A percentile compares a stretch with the other conserved stretches of the same genome.
Evolutionary conservation across 148 eudicot species (phyloP).

Genomic region (Agrostemma githago): DNA sequence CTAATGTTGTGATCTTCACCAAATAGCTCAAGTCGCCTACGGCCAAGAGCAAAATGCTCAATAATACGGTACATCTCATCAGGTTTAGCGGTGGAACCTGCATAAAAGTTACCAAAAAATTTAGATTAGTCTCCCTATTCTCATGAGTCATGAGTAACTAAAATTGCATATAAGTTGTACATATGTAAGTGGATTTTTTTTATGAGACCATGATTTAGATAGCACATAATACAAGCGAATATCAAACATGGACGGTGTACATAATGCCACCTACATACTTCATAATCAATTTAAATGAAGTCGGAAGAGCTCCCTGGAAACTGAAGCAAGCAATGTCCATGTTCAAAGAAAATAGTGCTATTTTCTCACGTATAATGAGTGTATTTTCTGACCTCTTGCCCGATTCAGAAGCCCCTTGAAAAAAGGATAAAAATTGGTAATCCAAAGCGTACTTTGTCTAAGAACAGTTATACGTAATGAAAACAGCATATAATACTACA

Average conservation of each 20-base stretch:
- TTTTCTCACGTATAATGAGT: no score
- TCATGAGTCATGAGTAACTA: neutral
- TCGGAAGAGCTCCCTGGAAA: neutral
- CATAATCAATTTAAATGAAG: neutral
- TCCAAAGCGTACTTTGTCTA: neutral
- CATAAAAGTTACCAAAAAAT: slow-evolving; percentile 18
- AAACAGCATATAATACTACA: neutral
- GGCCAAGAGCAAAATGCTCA: slow-evolving; percentile 97
- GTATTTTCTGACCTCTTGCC: neutral
- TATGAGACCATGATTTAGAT: neutral
- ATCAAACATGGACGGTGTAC: neutral
- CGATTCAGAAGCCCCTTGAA: neutral
- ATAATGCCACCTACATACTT: slow-evolving; percentile 1
- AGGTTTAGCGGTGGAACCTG: slow-evolving; percentile 95
- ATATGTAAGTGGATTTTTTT: neutral
- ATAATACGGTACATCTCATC: slow-evolving; percentile 92
- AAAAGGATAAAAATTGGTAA: neutral
- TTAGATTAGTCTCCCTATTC: neutral
- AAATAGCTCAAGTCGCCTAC: slow-evolving; percentile 89
- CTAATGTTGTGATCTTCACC: slow-evolving; percentile 96
- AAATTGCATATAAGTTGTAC: neutral
- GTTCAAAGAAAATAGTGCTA: neutral
- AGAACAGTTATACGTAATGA: neutral
- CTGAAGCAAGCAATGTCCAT: neutral
- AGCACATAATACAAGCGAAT: neutral